These are phyloP conservation scores for Lobosporangium transversale DNA, from an alignment of 192 early-diverging fungal genomes.

Conservation along the genomic window DNA sequence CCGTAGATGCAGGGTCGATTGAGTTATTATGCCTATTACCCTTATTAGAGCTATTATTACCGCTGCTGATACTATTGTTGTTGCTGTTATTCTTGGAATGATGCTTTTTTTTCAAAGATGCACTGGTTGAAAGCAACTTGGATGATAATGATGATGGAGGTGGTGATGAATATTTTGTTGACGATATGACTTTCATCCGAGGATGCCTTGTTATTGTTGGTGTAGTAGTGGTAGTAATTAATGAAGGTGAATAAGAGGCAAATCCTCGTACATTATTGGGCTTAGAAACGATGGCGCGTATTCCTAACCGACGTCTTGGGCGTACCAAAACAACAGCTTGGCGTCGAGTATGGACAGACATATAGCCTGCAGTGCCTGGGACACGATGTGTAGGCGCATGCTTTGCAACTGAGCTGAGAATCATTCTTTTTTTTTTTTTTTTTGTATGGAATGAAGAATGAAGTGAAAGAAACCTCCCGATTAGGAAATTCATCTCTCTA, in stretches of 20 bases:
- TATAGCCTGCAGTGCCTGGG: neutral
- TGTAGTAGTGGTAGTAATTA: no score
- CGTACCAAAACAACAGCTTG: neutral
- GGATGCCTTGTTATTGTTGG: neutral
- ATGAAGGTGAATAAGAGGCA: no score
- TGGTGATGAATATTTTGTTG: neutral
- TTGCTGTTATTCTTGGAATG: neutral
- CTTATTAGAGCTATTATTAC: no score
- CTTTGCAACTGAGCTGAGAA: slow-evolving; percentile 9
- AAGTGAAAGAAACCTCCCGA: no score
- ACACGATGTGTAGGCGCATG: slow-evolving; percentile 1
- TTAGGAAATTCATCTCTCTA: no score
- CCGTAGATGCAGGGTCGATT: no score
- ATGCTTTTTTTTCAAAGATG: neutral
- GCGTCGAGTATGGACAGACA: neutral
- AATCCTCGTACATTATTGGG: slow-evolving; percentile 5
- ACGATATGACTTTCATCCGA: neutral
- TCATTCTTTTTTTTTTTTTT: slow-evolving; percentile 18
- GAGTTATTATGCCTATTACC: no score
- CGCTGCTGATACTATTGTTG: neutral
- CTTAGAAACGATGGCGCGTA: slow-evolving; percentile 10
- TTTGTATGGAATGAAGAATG: no score
- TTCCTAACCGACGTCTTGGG: slow-evolving; percentile 21
- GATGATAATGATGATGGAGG: neutral
- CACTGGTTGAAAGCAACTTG: slow-evolving; percentile 4